These are phyloP conservation scores for Ramularia endophylla DNA, from an alignment of 2,329 filamentous ascomycete genomes.

Conservation along the genomic window DNA sequence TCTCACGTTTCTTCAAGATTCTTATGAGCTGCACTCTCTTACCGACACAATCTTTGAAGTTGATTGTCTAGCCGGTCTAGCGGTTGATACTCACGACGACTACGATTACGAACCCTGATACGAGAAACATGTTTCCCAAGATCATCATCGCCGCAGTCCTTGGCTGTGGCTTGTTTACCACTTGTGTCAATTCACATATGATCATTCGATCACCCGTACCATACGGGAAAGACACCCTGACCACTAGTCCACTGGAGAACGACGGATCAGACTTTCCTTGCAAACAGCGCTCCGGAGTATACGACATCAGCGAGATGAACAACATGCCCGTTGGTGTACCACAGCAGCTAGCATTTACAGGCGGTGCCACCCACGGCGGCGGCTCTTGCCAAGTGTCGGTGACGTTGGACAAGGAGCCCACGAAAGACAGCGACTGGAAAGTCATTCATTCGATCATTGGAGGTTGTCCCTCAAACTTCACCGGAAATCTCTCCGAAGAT, in stretches of 20 bases:
- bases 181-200: constrained; percentile 61
- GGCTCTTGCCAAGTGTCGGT: constrained; percentile 86
- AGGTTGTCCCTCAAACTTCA: constrained; percentile 69
- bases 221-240: constrained; percentile 49
- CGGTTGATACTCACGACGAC: too few species aligned
- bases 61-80: constrained; percentile 22
- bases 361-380: constrained; percentile 75
- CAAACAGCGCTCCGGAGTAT: constrained; percentile 52
- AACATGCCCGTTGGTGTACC: constrained; percentile 57
- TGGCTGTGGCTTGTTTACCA: constrained; percentile 15
- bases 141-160: constrained; percentile 12
- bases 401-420: constrained; percentile 70
- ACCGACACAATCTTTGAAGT: too few species aligned
- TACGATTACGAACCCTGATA: too few species aligned
- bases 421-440: constrained; percentile 65
- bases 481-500: constrained; percentile 31
- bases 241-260: constrained; percentile 59
- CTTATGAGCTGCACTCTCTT: constrained; percentile 18
- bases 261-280: constrained; percentile 67
- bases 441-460: constrained; percentile 85
- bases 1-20: constrained; percentile 20
- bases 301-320: constrained; percentile 51
- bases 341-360: constrained; percentile 60
- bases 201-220: constrained; percentile 63
- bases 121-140: constrained; percentile 21